phyloP scores from a whole-genome alignment of 2,329 filamentous ascomycete species.

The Microdochium trichocladiopsis region DNA sequence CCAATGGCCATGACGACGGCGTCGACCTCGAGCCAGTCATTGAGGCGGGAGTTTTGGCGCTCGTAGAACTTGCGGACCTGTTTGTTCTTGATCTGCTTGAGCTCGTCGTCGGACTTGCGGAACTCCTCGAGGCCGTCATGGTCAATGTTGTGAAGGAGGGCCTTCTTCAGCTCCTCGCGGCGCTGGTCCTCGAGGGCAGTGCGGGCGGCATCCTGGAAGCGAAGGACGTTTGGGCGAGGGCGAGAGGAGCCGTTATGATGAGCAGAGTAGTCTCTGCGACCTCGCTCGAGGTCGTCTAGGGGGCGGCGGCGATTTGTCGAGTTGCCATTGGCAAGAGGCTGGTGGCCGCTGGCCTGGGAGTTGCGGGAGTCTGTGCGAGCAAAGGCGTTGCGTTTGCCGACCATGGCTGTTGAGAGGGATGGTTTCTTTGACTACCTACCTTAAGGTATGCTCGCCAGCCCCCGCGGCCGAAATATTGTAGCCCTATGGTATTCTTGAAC shows the following conservation, averaged over 20 bases:
- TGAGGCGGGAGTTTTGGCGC: slow-evolving; percentile 43
- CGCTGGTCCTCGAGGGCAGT: slow-evolving; percentile 35
- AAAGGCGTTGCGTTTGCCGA: slow-evolving; percentile 4
- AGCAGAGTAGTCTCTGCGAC: neutral
- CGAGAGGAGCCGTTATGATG: neutral
- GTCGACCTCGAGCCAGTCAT: slow-evolving; percentile 54
- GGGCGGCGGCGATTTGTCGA: slow-evolving; percentile 1
- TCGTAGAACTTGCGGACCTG: slow-evolving; percentile 46
- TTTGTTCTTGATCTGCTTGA: slow-evolving; percentile 45
- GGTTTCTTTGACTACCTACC: too few species aligned
- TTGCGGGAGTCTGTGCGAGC: neutral
- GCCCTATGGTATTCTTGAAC: too few species aligned
- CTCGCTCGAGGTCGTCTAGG: slow-evolving; percentile 3
- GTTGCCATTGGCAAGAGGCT: neutral
- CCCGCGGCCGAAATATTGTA: too few species aligned
- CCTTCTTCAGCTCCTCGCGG: slow-evolving; percentile 38
- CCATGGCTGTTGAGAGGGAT: slow-evolving; percentile 1
- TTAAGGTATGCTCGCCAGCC: too few species aligned
- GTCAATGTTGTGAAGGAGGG: slow-evolving; percentile 37
- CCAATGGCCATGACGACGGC: slow-evolving; percentile 46
- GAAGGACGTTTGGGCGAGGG: slow-evolving; percentile 5
- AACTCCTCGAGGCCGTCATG: slow-evolving; percentile 37
- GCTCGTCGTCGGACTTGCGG: slow-evolving; percentile 41
- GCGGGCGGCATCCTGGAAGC: slow-evolving; percentile 39
- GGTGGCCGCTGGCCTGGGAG: neutral